Percentiles rank a stretch among this genome's conserved stretches.
phyloP scores from a whole-genome alignment of 2,329 filamentous ascomycete genomes.

The Dactylellina sp. region DNA sequence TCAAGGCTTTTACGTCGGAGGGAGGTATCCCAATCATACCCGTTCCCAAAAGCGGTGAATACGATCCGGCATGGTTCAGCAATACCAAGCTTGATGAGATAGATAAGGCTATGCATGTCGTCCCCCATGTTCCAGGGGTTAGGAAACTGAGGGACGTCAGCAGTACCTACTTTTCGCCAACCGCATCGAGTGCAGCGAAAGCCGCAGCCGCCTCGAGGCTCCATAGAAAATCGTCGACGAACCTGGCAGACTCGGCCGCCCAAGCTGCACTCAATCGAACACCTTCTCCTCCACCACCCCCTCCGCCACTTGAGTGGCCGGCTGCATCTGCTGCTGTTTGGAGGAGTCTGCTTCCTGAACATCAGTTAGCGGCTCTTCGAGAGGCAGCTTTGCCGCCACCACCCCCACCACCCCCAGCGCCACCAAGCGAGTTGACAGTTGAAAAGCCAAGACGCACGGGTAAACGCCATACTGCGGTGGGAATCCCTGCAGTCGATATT shows the following conservation, averaged over 20 bases:
- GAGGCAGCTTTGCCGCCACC: constrained; percentile 47
- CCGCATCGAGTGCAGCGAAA: constrained; percentile 86
- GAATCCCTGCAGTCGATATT: constrained; percentile 62
- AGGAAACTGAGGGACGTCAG: constrained; percentile 32
- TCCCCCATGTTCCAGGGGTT: constrained; percentile 6
- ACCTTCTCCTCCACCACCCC: constrained; percentile 60
- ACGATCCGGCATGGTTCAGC: constrained; percentile 80
- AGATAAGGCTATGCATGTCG: constrained; percentile 62
- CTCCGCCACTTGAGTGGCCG: constrained; percentile 55
- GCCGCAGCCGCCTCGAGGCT: constrained; percentile 76
- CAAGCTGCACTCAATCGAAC: constrained; percentile 64
- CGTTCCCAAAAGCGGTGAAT: constrained; percentile 64
- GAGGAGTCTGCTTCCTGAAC: constrained; percentile 39
- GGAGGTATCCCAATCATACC: not conserved
- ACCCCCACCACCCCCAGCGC: constrained; percentile 68
- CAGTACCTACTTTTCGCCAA: constrained; percentile 80
- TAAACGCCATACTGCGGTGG: constrained; percentile 73
- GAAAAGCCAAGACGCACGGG: constrained; percentile 76
- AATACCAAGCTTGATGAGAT: constrained; percentile 69
- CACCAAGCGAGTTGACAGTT: constrained; percentile 69
- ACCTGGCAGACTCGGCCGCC: constrained; percentile 69
- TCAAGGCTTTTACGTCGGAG: constrained; percentile 19
- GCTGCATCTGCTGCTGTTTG: constrained; percentile 57
- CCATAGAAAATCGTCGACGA: constrained; percentile 67
- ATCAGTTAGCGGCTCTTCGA: constrained; percentile 65